Evolutionary conservation across 2,329 filamentous ascomycete genomes (phyloP).

Genomic region (Botryotinia narcissicola): DNA sequence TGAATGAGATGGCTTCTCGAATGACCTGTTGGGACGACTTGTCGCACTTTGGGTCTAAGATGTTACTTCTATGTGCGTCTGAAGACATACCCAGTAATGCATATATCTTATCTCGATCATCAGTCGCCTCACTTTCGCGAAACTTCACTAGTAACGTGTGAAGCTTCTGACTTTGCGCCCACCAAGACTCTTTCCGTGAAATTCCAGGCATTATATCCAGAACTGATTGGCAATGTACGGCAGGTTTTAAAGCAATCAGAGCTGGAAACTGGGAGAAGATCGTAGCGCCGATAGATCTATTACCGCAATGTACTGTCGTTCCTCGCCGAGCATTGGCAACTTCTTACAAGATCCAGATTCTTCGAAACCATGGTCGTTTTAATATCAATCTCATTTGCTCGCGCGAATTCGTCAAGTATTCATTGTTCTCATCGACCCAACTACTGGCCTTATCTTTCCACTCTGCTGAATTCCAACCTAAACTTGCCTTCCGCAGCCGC

Average conservation of each 20-base stretch:
- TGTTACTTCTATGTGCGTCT: not conserved
- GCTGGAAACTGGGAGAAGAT: constrained; percentile 18
- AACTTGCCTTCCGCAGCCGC: constrained; percentile 7
- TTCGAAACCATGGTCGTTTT: not conserved
- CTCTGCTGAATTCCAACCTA: not conserved
- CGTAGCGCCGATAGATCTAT: constrained; percentile 10
- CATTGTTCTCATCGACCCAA: constrained; percentile 18
- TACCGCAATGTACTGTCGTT: constrained; percentile 19
- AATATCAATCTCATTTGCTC: not conserved
- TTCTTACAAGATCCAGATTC: constrained; percentile 15
- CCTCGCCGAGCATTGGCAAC: not conserved
- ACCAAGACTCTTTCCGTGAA: constrained; percentile 20
- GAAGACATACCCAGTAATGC: constrained; percentile 16
- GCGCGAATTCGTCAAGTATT: not conserved
- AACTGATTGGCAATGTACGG: constrained; percentile 19
- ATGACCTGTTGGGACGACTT: not conserved
- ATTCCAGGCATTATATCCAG: constrained; percentile 24
- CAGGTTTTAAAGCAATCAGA: not conserved
- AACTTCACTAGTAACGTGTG: constrained; percentile 22
- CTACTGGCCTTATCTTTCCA: constrained; percentile 6
- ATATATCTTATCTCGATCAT: constrained; percentile 23
- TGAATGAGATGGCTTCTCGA: not conserved
- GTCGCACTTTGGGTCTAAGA: not conserved
- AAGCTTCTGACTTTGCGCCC: constrained; percentile 12
- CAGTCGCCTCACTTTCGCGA: constrained; percentile 21